Percentiles rank a stretch among this genome's conserved stretches.
Conservation (phyloP, 2,329 filamentous ascomycete genomes). For the Akanthomyces uredinophilus region DNA sequence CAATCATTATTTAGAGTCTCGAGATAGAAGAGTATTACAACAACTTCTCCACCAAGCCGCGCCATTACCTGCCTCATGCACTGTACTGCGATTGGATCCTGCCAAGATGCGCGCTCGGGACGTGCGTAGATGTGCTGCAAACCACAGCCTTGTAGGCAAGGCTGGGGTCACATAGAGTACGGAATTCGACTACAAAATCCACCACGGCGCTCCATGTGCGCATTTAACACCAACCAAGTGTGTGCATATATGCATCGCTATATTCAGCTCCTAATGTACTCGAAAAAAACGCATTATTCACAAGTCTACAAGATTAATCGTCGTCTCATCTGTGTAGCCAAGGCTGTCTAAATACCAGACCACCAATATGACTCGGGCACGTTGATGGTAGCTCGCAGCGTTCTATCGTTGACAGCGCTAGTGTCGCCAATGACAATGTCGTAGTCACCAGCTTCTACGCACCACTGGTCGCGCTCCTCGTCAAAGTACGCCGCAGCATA, state of each 20-base stretch:
- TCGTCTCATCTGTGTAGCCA: not conserved
- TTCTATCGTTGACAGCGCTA: constrained; percentile 44
- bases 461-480: constrained; percentile 61
- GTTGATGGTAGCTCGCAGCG: constrained; percentile 48
- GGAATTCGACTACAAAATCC: not conserved
- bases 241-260: not conserved
- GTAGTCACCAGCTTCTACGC: constrained; percentile 60
- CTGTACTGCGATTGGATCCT: not conserved
- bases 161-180: not conserved
- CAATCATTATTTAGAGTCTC: no score
- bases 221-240: not conserved
- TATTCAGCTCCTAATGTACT: not conserved
- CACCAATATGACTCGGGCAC: constrained; percentile 62
- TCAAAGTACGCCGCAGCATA: constrained; percentile 67
- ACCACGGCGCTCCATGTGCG: not conserved
- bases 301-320: not conserved
- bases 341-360: constrained; percentile 49
- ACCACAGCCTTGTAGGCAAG: not conserved
- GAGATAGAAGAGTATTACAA: no score
- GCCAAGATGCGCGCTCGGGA: not conserved
- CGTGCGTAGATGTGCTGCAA: not conserved
- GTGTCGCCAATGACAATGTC: constrained; percentile 56
- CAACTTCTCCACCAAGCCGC: no score
- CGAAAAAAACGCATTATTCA: not conserved
- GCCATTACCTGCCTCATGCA: not conserved